Evolutionary conservation across 495 filamentous ascomycete species (phyloP), one percentile per base, ranked within the genome.

Genomic region (Clavariopsis aquatica): DNA sequence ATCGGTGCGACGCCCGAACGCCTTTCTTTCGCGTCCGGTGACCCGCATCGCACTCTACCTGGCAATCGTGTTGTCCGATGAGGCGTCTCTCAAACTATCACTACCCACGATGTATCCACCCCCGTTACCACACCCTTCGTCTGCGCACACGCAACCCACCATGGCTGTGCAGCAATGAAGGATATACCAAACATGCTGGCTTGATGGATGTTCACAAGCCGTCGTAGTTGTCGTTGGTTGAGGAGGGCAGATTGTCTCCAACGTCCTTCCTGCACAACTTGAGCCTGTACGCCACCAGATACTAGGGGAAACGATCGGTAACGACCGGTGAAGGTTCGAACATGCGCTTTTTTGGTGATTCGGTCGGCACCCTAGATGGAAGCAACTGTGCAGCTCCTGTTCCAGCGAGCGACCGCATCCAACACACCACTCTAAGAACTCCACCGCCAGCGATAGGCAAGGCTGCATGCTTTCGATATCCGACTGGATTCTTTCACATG

Each of bases 91-190:
- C 38, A 17, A 10, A n/a, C 38, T 12, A 12, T 34, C 31, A 43
- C 6, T 17, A n/a, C 38, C 38, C 38, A 43, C 31, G 31, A 34
- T 34, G 38, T n/a, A 17, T 8, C 38, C 15, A 17, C 13, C 13
- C 38, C 38, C 8, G n/a, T n/a, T 3, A 43, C 38, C 12, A 17
- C 38, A 10, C 9, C 38, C 38, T 6, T 43, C 38, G 4, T 31
- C 23, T 15, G n/a, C 55, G 4, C 24, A 22, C 34, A 57, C 26
- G 38, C 20, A 57, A 38, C 55, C 55, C 28, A 46, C 36, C 23
- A 57, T 23, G 55, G 38, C 55, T 45, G 23, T 45, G 55, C 34
- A 22, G 38, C 36, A 46, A 45, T 24, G 12, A 38, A 23, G 34
- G 36, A 46, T 10, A 8, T 24, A 46, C 23, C 31, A 34, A 34